Percentiles rank a stretch among this genome's conserved stretches.
Evolutionary conservation across 306 rosid species (phyloP).

Genomic region (Prunus salicina): DNA sequence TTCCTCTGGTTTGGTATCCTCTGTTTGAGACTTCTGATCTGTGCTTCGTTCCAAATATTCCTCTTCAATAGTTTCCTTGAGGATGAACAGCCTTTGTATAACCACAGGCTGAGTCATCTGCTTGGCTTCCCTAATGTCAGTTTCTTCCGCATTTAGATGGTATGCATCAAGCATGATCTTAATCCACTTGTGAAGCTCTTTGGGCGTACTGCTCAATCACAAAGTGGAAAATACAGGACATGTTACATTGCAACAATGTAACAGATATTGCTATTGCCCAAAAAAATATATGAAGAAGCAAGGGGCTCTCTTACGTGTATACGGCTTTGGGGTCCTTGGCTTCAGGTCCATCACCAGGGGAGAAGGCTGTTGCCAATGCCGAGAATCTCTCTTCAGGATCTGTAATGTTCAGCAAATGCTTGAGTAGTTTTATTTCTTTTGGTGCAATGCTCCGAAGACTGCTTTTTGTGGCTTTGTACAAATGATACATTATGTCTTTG

Average conservation of each 20-base stretch:
- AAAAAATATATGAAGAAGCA: slow-evolving; percentile 6
- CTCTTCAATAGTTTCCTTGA: slow-evolving; percentile 79
- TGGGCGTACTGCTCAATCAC: slow-evolving; percentile 64
- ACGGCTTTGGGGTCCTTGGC: slow-evolving; percentile 62
- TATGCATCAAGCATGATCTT: slow-evolving; percentile 92
- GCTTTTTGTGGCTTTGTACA: slow-evolving; percentile 80
- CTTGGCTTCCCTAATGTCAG: slow-evolving; percentile 80
- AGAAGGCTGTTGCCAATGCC: slow-evolving; percentile 80
- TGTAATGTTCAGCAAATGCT: slow-evolving; percentile 74
- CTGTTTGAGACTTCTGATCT: slow-evolving; percentile 31
- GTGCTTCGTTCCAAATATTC: slow-evolving; percentile 50
- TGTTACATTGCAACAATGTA: slow-evolving; percentile 1
- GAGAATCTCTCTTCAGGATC: slow-evolving; percentile 96
- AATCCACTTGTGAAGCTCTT: slow-evolving; percentile 91
- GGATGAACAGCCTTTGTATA: slow-evolving; percentile 73
- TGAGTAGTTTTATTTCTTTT: slow-evolving; percentile 84
- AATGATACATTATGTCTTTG: slow-evolving; percentile 75
- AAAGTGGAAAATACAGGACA: not conserved
- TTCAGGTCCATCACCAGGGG: slow-evolving; percentile 62
- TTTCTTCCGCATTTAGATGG: slow-evolving; percentile 78
- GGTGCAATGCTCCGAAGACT: slow-evolving; percentile 86
- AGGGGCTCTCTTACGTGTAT: slow-evolving; percentile 62
- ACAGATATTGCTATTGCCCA: not conserved
- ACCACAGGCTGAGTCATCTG: slow-evolving; percentile 69
- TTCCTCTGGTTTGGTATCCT: slow-evolving; percentile 39